phyloP scores from a whole-genome alignment of 352 stramenopile genomes.

The Phytopythium ostracodes region DNA sequence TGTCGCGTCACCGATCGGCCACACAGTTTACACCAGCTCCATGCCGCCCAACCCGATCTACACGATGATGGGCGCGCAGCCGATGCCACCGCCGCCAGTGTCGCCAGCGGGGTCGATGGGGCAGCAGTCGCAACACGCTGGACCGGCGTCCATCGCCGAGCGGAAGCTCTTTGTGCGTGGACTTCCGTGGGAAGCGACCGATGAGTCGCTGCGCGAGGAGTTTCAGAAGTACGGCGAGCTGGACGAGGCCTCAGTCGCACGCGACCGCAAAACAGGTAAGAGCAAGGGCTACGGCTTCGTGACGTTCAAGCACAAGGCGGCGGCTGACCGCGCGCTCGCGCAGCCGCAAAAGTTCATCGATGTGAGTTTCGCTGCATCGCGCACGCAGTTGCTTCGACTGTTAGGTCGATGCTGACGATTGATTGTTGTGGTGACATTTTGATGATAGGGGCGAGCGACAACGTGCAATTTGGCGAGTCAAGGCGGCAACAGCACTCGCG shows the following conservation, averaged over 20 bases:
- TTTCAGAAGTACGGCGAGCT: constrained; percentile 68
- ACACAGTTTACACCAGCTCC: constrained; percentile 36
- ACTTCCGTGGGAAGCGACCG: constrained; percentile 50
- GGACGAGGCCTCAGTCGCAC: constrained; percentile 37
- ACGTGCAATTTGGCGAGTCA: constrained; percentile 57
- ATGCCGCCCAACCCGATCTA: constrained; percentile 9
- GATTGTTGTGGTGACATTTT: background rate
- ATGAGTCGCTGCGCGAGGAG: constrained; percentile 44
- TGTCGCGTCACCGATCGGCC: constrained; percentile 12
- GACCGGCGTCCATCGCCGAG: constrained; percentile 17
- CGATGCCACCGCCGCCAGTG: constrained; percentile 12
- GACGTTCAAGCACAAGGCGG: constrained; percentile 45
- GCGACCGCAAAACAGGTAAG: constrained; percentile 51
- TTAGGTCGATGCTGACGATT: background rate
- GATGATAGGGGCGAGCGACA: constrained; percentile 39
- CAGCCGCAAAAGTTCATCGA: constrained; percentile 65
- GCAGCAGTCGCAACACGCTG: constrained; percentile 7
- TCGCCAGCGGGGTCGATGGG: constrained; percentile 1
- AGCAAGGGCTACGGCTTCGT: constrained; percentile 74
- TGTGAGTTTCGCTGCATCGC: constrained; percentile 23
- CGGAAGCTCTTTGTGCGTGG: constrained; percentile 65
- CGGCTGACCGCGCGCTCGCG: constrained; percentile 41
- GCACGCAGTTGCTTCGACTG: background rate
- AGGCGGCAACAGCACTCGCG: constrained; percentile 12
- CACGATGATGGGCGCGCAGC: constrained; percentile 15